Evolutionary conservation across 2,329 filamentous ascomycete species (phyloP).

Genomic region (Botrytis fragariae): DNA sequence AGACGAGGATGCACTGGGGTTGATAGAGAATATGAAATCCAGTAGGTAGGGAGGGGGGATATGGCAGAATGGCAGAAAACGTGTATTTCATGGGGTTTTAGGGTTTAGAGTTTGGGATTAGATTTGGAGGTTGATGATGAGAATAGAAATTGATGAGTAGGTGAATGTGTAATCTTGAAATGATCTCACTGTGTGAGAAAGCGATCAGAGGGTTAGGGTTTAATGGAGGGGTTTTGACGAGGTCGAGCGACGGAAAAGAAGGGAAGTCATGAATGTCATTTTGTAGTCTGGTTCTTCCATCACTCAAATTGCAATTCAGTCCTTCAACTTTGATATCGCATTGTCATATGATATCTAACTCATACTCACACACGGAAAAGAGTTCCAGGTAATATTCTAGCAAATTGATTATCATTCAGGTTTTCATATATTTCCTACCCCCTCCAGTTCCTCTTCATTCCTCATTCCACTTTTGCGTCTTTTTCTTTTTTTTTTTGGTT

Average conservation of each 20-base stretch:
- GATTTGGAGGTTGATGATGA: not conserved
- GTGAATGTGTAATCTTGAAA: not conserved
- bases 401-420: not conserved
- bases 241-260: not conserved
- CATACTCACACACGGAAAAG: not conserved
- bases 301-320: not conserved
- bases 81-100: not conserved
- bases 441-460: not conserved
- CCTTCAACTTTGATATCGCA: not conserved
- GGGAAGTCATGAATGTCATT: not conserved
- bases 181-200: not conserved
- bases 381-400: not conserved
- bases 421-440: not conserved
- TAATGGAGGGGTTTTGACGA: not conserved
- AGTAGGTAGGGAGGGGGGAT: not conserved
- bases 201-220: not conserved
- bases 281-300: not conserved
- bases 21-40: not conserved
- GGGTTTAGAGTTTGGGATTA: not conserved
- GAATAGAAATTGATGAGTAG: not conserved
- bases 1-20: not conserved
- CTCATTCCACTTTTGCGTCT: not conserved
- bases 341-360: not conserved
- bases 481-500: not conserved
- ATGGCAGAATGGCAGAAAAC: not conserved